Base-by-base conservation (phyloP, 768 basidiomycete species). In the Kwoniella sp. region DNA sequence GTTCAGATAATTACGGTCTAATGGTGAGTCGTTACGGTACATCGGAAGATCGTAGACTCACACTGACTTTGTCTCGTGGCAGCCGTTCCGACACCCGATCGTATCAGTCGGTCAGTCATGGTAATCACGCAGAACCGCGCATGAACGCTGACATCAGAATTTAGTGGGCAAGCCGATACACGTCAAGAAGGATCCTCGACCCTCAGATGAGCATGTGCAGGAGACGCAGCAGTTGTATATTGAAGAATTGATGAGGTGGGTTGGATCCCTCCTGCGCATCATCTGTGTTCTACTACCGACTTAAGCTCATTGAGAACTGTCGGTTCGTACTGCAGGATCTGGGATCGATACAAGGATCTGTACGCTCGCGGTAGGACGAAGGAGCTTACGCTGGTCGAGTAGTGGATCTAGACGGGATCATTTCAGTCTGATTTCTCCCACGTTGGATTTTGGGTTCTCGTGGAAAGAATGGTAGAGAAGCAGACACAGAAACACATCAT, bases 321-420 rank as follows among this genome's bases (percentile, higher is more conserved):
- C 17, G 8, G 40, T 9, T 19, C 40, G 3, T 15, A n/a, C 40
- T 19, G 21, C 30, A 96, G 93, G 54, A 95, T 97, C 68, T 98
- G 94, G 94, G 86, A 98, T 76, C 87, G 88, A 7, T 95, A 97
- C 83, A 98, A 98, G 80, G 90, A 97, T 75, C 85, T 88, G 58
- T 96, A 94, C 73, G 94, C 94, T 30, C 88, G 90, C 74, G 84
- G 90, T 27, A 84, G 93, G 47, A 85, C 86, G 60, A 80, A 79
- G 62, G 81, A 80, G 48, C 58, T 81, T 58, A 79, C 79, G 13
- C 50, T 81, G 44, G 78, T 81, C 2, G 80, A 80, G 36, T 81
- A 37, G 40, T 4, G 22, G 33, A 55, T 10, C 2, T 12, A 13
- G 33, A 44, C 33, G 22, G 24, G 2, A 25, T 6, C 12, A 24